Conservation (phyloP, 306 rosid species). For the Dalbergia cultrata region DNA sequence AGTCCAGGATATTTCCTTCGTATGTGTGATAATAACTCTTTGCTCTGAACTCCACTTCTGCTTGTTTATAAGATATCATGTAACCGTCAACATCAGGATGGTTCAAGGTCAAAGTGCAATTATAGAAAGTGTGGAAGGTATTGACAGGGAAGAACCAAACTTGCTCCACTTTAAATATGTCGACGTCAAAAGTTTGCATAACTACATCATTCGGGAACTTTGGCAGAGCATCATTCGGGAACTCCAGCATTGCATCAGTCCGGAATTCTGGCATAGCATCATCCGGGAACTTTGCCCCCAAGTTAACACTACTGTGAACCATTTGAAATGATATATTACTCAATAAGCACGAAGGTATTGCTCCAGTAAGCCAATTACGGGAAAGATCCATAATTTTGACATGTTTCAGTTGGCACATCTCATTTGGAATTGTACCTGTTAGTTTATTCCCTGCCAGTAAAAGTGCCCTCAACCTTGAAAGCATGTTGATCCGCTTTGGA, state of each 20-base stretch:
- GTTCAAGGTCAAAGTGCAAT: background rate
- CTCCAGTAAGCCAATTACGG: background rate
- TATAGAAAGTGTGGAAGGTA: background rate
- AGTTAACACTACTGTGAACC: too few species aligned
- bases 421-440: conserved; percentile 2
- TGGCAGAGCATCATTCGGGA: too few species aligned
- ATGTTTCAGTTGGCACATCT: background rate
- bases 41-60: too few species aligned
- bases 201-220: background rate
- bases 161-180: too few species aligned
- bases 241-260: too few species aligned
- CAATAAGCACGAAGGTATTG: conserved; percentile 5
- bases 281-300: too few species aligned
- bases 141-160: background rate
- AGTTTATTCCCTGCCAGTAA: conserved; percentile 25
- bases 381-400: background rate
- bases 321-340: background rate
- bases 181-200: background rate
- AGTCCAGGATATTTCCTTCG: too few species aligned
- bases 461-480: background rate
- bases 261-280: too few species aligned
- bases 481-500: background rate
- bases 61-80: background rate
- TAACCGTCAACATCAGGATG: background rate
- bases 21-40: too few species aligned